Evolutionary conservation across 805 yeast species (phyloP).

Genomic region (Kodamaea kakaduensis): DNA sequence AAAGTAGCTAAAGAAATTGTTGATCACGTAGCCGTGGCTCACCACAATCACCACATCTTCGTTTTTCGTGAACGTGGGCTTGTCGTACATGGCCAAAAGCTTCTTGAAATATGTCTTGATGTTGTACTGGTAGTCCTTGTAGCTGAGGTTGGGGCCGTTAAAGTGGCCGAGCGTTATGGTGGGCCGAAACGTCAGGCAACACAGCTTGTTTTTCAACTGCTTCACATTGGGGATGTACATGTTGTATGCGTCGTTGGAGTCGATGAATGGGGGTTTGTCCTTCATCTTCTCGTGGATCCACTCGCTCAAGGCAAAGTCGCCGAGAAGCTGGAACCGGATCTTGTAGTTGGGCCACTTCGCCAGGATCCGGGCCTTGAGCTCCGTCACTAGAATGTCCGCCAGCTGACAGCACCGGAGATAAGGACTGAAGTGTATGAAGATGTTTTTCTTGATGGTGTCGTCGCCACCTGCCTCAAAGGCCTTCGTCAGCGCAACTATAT

Average conservation of each 20-base stretch:
- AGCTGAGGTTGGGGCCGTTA: conserved; percentile 39
- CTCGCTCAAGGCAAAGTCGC: conserved; percentile 44
- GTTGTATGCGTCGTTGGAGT: conserved; percentile 43
- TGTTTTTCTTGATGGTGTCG: conserved; percentile 22
- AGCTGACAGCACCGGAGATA: conserved; percentile 43
- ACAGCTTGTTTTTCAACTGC: conserved; percentile 27
- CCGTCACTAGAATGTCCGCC: conserved; percentile 36
- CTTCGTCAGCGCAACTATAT: conserved; percentile 21
- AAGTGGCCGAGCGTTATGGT: conserved; percentile 40
- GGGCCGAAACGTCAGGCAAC: conserved; percentile 40
- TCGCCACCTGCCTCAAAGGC: conserved; percentile 16
- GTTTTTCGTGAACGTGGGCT: conserved; percentile 27
- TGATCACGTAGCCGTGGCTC: conserved; percentile 40
- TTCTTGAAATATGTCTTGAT: conserved; percentile 39
- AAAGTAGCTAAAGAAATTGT: conserved; percentile 36
- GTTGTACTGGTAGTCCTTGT: conserved; percentile 36
- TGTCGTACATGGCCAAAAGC: conserved; percentile 41
- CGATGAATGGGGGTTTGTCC: conserved; percentile 39
- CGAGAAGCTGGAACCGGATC: conserved; percentile 34
- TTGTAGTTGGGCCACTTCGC: conserved; percentile 26
- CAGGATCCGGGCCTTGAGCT: conserved; percentile 22
- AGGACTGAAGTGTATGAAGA: conserved; percentile 40
- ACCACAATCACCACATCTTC: conserved; percentile 36
- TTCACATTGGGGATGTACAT: conserved; percentile 44
- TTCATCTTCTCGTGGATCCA: conserved; percentile 45